Evolutionary conservation across 1,284 basidiomycete genomes (phyloP).

Genomic region (Marasmius sp.): DNA sequence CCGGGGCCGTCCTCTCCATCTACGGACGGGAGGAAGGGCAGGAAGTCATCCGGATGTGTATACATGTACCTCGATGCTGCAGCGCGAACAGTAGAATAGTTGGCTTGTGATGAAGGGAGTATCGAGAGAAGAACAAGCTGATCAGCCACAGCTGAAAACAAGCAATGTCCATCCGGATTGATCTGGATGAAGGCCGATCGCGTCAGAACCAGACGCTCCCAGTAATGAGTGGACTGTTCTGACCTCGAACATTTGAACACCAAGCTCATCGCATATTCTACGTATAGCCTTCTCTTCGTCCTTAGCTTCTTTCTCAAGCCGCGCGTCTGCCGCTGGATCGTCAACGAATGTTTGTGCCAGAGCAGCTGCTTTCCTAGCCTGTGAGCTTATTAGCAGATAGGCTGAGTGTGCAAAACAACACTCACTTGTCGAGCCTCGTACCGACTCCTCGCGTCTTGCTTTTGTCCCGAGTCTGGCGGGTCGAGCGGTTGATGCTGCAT

Average conservation of each 20-base stretch:
- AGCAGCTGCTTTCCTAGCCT: constrained; percentile 79
- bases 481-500: constrained; percentile 38
- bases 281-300: constrained; percentile 75
- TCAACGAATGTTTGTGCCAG: constrained; percentile 60
- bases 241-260: constrained; percentile 74
- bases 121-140: constrained; percentile 72
- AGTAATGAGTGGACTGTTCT: constrained; percentile 16
- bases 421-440: constrained; percentile 80
- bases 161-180: constrained; percentile 92
- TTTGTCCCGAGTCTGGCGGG: constrained; percentile 36
- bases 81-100: constrained; percentile 59
- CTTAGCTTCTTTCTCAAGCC: constrained; percentile 65
- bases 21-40: constrained; percentile 87
- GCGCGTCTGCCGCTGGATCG: constrained; percentile 66
- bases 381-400: constrained; percentile 11
- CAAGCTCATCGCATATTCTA: constrained; percentile 65
- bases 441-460: constrained; percentile 69
- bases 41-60: constrained; percentile 85
- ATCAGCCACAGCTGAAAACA: constrained; percentile 92
- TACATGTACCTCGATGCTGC: constrained; percentile 85
- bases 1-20: constrained; percentile 76
- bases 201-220: constrained; percentile 3
- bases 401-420: background rate
- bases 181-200: constrained; percentile 51
- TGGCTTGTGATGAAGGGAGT: constrained; percentile 55